Base-by-base conservation (phyloP, 2,329 filamentous ascomycete species). In the Graphilbum sp. region DNA sequence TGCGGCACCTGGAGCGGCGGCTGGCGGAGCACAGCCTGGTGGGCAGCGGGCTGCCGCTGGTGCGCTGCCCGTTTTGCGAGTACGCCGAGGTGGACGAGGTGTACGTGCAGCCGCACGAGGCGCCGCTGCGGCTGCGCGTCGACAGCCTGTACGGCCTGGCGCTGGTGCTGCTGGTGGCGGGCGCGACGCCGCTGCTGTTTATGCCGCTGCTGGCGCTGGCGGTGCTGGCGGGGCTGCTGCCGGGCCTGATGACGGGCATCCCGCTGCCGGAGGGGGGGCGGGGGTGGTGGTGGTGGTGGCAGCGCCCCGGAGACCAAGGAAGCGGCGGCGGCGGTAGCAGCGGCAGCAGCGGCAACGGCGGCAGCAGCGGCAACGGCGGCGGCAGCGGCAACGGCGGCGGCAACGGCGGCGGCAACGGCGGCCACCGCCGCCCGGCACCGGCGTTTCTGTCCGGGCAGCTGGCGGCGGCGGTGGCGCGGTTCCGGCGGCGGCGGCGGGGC, bases 51-150 rank as follows among this genome's bases (percentile, higher is more conserved):
- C 59, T 94, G 7, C 78, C 81, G 3, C 69, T 96, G 2, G 67
- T 90, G 35, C 76, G 78, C 30, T 96, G 90, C 50, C 86, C 87
- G 0, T 95, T 92, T 53, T 98, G 88, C 63, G 69, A 68, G 46
- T 98, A 96, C 52, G 85, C 85, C 24, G 90, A 96, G 61, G 67
- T 86, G 20, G 85, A 95, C 55, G 78, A 83, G 40, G 61, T 80
- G 16, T 83, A 82, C 52, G 62, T 78, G 18, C 75, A 74, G 11
- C 58, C 58, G 34, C 57, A 58, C 37, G 66, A 72, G 40, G 57
- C 69, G 19, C 59, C 60, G 19, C 71, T 78, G 53, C 70, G 63
- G 33, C 54, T 82, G 40, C 70, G 69, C 42, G 57, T 64, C 30
- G 62, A 67, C 47, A 66, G 59, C 47, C 45, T 69, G 32, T 59